Conservation (phyloP, 768 basidiomycete species). For the Podaxis rugospora region DNA sequence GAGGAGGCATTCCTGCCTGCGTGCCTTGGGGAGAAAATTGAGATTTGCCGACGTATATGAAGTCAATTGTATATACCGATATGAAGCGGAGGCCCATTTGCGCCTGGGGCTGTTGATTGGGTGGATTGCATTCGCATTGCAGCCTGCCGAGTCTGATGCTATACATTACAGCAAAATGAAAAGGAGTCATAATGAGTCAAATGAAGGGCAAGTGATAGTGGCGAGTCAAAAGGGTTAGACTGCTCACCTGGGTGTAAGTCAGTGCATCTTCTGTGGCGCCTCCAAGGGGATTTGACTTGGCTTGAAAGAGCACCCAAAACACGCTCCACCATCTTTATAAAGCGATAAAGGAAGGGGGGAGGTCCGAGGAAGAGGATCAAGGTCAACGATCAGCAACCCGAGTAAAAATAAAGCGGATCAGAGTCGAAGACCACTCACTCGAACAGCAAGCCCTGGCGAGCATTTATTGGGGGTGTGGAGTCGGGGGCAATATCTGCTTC, state of each 20-base stretch:
- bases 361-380: neutral
- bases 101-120: slow-evolving; percentile 20
- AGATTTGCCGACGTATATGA: neutral
- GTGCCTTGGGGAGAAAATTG: slow-evolving; percentile 5
- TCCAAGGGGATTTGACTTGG: slow-evolving; percentile 57
- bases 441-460: slow-evolving; percentile 77
- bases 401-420: slow-evolving; percentile 13
- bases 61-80: slow-evolving; percentile 1
- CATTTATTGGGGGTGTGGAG: slow-evolving; percentile 73
- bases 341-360: slow-evolving; percentile 9
- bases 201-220: slow-evolving; percentile 10
- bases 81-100: slow-evolving; percentile 13
- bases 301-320: slow-evolving; percentile 82
- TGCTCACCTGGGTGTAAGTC: slow-evolving; percentile 63
- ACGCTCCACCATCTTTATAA: slow-evolving; percentile 79
- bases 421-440: slow-evolving; percentile 47
- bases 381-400: slow-evolving; percentile 3
- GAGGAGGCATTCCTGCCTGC: slow-evolving; percentile 11
- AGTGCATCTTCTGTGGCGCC: slow-evolving; percentile 66
- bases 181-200: neutral
- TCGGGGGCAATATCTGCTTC: slow-evolving; percentile 67
- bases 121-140: slow-evolving; percentile 20
- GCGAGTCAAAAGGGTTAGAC: slow-evolving; percentile 13
- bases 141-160: slow-evolving; percentile 22
- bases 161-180: slow-evolving; percentile 18